phyloP scores from a whole-genome alignment of 257 asterid genomes.

The Solanum lycopersicoides region DNA sequence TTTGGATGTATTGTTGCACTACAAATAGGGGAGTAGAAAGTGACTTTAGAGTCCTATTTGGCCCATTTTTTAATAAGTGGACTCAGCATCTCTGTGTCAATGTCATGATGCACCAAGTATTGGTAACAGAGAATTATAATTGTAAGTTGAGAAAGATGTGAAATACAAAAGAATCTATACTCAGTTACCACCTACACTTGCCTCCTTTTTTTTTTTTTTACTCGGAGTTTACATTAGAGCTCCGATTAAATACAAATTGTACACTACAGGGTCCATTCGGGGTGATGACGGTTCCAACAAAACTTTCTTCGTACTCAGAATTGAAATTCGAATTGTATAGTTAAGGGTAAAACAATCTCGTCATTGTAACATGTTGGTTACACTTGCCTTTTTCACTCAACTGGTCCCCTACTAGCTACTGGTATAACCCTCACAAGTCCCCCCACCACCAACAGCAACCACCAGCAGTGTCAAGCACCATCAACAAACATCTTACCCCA shows the following conservation, averaged over 20 bases:
- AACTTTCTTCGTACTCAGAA: no score
- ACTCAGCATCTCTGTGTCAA: constrained; percentile 10
- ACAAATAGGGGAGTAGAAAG: constrained; percentile 7
- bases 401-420: constrained; percentile 22
- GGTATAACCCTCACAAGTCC: constrained; percentile 21
- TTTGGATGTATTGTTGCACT: background rate
- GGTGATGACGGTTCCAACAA: no score
- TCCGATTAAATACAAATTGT: no score
- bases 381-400: constrained; percentile 9
- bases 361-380: background rate
- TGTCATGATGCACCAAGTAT: background rate
- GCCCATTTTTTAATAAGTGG: constrained; percentile 17
- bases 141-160: background rate
- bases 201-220: background rate
- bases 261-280: fast-evolving
- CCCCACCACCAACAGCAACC: constrained; percentile 14
- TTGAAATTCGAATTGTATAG: fast-evolving
- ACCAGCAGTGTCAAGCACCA: constrained; percentile 10
- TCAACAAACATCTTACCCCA: constrained; percentile 10
- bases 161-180: constrained; percentile 13
- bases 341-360: no score
- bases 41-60: constrained; percentile 10
- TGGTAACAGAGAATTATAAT: background rate
- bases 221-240: background rate
- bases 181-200: constrained; percentile 11